phyloP scores from a whole-genome alignment of 1,139 yeast species.

The Cylindricascospora bacillispora region DNA sequence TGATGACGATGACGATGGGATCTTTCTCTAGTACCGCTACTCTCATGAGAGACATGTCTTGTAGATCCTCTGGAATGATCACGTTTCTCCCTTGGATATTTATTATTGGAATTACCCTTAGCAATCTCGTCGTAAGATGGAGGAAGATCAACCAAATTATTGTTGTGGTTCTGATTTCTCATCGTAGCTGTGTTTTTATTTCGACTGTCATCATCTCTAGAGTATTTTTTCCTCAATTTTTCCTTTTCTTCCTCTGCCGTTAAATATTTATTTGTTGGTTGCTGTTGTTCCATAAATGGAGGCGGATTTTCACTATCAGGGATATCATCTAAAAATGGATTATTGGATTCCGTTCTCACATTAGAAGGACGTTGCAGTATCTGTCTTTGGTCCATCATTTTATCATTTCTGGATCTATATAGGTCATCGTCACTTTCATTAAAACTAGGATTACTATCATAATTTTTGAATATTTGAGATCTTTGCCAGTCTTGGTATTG shows the following conservation, averaged over 20 bases:
- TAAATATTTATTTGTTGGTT: constrained; percentile 12
- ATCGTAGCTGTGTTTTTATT: constrained; percentile 2
- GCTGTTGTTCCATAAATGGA: constrained; percentile 1
- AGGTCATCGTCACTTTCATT: too few relatives aligned
- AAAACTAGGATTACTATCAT: too few relatives aligned
- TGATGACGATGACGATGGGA: constrained; percentile 3
- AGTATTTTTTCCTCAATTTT: constrained; percentile 21
- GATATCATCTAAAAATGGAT: constrained; percentile 23
- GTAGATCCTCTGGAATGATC: constrained; percentile 1
- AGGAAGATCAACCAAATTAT: too few relatives aligned
- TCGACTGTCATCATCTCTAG: constrained; percentile 4
- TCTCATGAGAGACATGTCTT: not conserved
- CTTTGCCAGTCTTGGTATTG: constrained; percentile 3
- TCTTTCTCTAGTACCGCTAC: too few relatives aligned
- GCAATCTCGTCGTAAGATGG: constrained; percentile 66
- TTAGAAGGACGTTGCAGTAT: too few relatives aligned
- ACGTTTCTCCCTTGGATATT: constrained; percentile 14
- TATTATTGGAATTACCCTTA: constrained; percentile 1
- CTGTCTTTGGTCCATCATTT: too few relatives aligned
- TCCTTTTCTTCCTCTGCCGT: constrained; percentile 27
- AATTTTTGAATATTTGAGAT: too few relatives aligned
- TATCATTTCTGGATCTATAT: too few relatives aligned
- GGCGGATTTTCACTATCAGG: too few relatives aligned
- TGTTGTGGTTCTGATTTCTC: not conserved
- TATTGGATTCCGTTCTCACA: constrained; percentile 10